phyloP scores from a whole-genome alignment of 1,139 yeast genomes.

The Sugiyamaella sp. region DNA sequence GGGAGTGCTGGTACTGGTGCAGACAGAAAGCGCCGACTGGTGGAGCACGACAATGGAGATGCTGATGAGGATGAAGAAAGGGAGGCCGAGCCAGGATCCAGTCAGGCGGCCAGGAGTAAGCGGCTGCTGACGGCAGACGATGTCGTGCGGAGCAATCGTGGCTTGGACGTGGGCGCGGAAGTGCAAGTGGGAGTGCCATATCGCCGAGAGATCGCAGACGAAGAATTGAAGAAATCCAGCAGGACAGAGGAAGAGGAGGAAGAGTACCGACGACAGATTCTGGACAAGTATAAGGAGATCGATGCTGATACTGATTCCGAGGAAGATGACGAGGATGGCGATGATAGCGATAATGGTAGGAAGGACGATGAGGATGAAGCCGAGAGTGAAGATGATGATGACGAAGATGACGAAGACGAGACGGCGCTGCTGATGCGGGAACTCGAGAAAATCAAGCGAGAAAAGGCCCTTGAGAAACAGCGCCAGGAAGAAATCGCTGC shows the following conservation, averaged over 20 bases:
- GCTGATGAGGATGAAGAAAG: conserved; percentile 19
- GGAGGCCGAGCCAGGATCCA: too few species aligned
- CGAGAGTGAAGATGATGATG: conserved; percentile 34
- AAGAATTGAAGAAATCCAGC: conserved; percentile 28
- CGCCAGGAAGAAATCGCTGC: conserved; percentile 39
- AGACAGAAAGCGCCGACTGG: conserved; percentile 14
- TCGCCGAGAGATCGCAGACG: conserved; percentile 6
- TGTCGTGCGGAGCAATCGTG: not conserved
- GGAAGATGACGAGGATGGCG: conserved; percentile 23
- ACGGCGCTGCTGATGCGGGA: conserved; percentile 53
- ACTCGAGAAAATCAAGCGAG: conserved; percentile 54
- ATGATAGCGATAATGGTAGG: conserved; percentile 23
- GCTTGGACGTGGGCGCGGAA: not conserved
- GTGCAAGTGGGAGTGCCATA: too few species aligned
- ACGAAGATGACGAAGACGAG: conserved; percentile 36
- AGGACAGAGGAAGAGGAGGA: conserved; percentile 35
- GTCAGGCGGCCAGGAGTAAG: conserved; percentile 13
- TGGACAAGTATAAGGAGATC: conserved; percentile 32
- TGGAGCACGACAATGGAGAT: conserved; percentile 20
- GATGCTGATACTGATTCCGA: conserved; percentile 27
- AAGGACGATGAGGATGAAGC: conserved; percentile 34
- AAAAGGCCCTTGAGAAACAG: conserved; percentile 45
- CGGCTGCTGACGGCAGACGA: not conserved
- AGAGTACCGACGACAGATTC: conserved; percentile 34
- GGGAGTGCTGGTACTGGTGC: conserved; percentile 25